Base-by-base conservation (phyloP, 805 yeast species). In the Suhomyces prunicola region DNA sequence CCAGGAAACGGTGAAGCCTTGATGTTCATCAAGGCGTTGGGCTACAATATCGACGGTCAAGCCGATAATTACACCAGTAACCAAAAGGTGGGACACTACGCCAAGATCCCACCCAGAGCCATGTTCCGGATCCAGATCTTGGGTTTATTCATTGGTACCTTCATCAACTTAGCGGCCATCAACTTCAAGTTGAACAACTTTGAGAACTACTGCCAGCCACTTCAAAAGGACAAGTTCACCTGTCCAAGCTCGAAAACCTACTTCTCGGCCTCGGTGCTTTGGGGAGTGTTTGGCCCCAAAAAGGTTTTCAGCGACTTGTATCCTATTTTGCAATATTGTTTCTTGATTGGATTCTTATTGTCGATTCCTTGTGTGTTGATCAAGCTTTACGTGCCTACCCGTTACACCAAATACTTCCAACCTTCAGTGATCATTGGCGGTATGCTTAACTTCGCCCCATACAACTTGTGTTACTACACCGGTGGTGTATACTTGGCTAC, bases 211-310 rank as follows among this genome's bases (percentile, higher is more conserved):
- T 85, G 90, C 64, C 56, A 64, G 1, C 53, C 70, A 9, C 50
- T 62, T 24, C 85, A 82, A 56, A 54, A 60, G 4, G 72, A 76
- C 49, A 72, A 71, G 47, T 83, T 82, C 63, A 73, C 78, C 6
- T 64, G 71, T 56, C 68, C 71, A 41, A 51, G 50, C 29, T 57
- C 68, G 6, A 60, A 50, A 6, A 60, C 63, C 1, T 81, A 78
- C 61, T 83, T 71, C 67, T 72, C 78, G 29, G 81, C 87, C 2
- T 78, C 86, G 0, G 75, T 85, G 22, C 66, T 83, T 45, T 86
- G 88, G 88, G 89, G 88, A 47, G 77, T 67, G 63, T 76, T 85
- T 59, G 89, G 88, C 0, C 73, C 74, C 4, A 50, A 64, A 58
- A 68, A 60, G 48, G 69, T 68, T 2, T 68, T 69, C 50, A 50